A percentile compares a stretch with the other conserved stretches of the same genome.
These are phyloP conservation scores for Pseudocohnilembus persalinus DNA, from an alignment of 169 alveolate species.

Conservation along the genomic window DNA sequence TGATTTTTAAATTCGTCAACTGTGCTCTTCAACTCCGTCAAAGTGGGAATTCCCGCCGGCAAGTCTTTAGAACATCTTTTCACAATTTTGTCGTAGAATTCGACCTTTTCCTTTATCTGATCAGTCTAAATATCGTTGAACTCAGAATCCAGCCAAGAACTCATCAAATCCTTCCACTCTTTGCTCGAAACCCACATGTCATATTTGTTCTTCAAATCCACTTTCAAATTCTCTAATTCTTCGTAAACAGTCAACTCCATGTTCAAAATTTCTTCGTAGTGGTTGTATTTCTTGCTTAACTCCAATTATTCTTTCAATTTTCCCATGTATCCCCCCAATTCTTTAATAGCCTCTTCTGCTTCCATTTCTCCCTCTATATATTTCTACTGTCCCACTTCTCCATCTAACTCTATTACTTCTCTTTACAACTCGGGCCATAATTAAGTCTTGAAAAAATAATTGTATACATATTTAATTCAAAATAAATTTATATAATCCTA, in stretches of 20 bases:
- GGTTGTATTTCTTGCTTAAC: slow-evolving; percentile 51
- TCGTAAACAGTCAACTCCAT: slow-evolving; percentile 51
- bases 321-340: slow-evolving; percentile 56
- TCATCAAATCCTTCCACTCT: slow-evolving; percentile 73
- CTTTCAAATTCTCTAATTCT: slow-evolving; percentile 43
- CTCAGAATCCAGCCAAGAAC: slow-evolving; percentile 66
- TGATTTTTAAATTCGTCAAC: slow-evolving; percentile 71
- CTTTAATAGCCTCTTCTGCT: slow-evolving; percentile 52
- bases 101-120: slow-evolving; percentile 73
- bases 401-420: slow-evolving; percentile 48
- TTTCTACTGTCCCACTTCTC: slow-evolving; percentile 48
- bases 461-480: no score
- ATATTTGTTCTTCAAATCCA: slow-evolving; percentile 50
- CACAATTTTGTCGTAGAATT: slow-evolving; percentile 57
- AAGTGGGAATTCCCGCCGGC: slow-evolving; percentile 49
- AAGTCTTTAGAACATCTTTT: slow-evolving; percentile 54
- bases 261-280: slow-evolving; percentile 59
- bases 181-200: slow-evolving; percentile 75
- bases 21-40: slow-evolving; percentile 53
- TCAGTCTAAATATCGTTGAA: slow-evolving; percentile 76
- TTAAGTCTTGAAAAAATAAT: neutral
- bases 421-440: slow-evolving; percentile 63
- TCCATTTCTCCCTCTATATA: slow-evolving; percentile 51
- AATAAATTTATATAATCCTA: no score
- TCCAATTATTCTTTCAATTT: slow-evolving; percentile 52